phyloP scores from a whole-genome alignment of 345 rosid genomes.

The Cardamine chenopodiifolia region DNA sequence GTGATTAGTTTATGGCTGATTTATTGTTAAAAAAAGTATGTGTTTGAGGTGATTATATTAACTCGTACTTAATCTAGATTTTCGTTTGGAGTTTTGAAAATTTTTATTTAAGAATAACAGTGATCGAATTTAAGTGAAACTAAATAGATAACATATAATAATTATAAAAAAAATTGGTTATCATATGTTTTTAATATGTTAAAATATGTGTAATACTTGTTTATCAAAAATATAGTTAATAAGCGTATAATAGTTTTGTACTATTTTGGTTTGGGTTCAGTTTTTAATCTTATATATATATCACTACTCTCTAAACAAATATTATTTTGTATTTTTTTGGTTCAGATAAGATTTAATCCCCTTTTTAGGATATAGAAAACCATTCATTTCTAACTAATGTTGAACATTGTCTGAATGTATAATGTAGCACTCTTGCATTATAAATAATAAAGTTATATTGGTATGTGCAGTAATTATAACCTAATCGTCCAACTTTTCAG shows the following conservation, averaged over 20 bases:
- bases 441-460: slow-evolving; percentile 1
- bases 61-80: no score
- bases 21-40: no score
- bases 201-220: no score
- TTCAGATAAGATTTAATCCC: neutral
- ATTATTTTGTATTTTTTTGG: neutral
- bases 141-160: no score
- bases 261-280: neutral
- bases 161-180: no score
- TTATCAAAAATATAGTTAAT: no score
- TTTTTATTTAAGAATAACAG: no score
- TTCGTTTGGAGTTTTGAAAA: no score
- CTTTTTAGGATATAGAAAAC: neutral
- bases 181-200: no score
- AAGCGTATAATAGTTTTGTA: neutral
- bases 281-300: neutral
- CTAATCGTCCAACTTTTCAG: slow-evolving; percentile 42
- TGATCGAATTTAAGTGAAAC: no score
- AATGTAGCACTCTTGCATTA: slow-evolving; percentile 25
- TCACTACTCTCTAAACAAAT: neutral
- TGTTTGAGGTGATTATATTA: no score
- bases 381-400: neutral
- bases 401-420: slow-evolving; percentile 11
- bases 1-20: no score
- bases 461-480: slow-evolving; percentile 19